These are phyloP conservation scores for Rhytidhysteron rufulum DNA, from an alignment of 2,329 filamentous ascomycete species.

Conservation along the genomic window DNA sequence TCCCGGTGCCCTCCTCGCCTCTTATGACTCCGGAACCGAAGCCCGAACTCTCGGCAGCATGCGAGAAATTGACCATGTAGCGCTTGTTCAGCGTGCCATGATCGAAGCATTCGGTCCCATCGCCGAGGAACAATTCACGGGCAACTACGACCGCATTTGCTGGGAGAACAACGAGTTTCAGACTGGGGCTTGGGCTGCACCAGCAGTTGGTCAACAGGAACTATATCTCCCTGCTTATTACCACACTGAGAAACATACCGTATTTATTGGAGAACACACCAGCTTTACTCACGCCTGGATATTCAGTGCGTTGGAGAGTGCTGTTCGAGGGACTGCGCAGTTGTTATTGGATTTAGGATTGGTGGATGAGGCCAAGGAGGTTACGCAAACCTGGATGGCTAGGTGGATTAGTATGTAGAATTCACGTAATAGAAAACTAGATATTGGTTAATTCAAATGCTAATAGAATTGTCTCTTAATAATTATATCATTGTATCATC, in stretches of 20 bases:
- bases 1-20: slow-evolving; percentile 59
- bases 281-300: slow-evolving; percentile 72
- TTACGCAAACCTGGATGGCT: slow-evolving; percentile 65
- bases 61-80: slow-evolving; percentile 59
- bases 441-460: no score
- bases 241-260: slow-evolving; percentile 64
- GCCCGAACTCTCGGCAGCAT: slow-evolving; percentile 47
- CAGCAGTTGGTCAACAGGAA: slow-evolving; percentile 62
- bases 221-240: slow-evolving; percentile 71
- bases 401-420: slow-evolving; percentile 60
- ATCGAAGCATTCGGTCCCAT: slow-evolving; percentile 62
- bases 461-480: no score
- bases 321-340: slow-evolving; percentile 62
- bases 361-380: slow-evolving; percentile 65
- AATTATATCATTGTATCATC: no score
- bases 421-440: no score
- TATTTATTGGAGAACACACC: slow-evolving; percentile 66
- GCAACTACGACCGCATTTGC: slow-evolving; percentile 61
- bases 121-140: slow-evolving; percentile 60
- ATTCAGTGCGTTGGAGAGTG: slow-evolving; percentile 63
- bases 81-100: slow-evolving; percentile 62
- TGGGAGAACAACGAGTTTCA: slow-evolving; percentile 62
- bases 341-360: slow-evolving; percentile 61
- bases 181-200: slow-evolving; percentile 60
- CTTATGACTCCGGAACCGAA: slow-evolving; percentile 50